Percentiles rank a stretch among this genome's conserved stretches.
Conservation (phyloP, 106 monocot genomes). For the Apostasia shenzhenica region DNA sequence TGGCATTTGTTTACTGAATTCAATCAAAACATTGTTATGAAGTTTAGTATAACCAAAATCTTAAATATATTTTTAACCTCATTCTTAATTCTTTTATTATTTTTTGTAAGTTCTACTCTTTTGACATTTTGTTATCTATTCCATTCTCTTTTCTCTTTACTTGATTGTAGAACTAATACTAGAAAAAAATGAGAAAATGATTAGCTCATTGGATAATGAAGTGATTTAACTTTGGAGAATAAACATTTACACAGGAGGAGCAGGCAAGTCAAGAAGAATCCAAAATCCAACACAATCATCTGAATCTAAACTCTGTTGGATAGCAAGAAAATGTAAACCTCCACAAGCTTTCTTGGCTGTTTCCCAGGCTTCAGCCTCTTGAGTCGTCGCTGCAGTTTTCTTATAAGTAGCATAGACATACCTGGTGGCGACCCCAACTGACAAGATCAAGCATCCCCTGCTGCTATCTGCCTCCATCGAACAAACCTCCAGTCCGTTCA, state of each 20-base stretch:
- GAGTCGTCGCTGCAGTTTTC: slow-evolving; percentile 53
- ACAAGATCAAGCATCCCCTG: slow-evolving; percentile 54
- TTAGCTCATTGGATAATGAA: no score
- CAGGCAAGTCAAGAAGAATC: slow-evolving; percentile 78
- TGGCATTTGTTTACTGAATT: no score
- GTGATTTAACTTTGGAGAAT: no score
- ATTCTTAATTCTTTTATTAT: no score
- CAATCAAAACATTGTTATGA: no score
- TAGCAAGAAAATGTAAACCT: slow-evolving; percentile 85
- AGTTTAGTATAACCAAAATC: no score
- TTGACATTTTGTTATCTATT: no score
- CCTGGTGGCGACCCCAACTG: slow-evolving; percentile 68
- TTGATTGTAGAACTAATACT: no score
- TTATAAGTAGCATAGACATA: slow-evolving; percentile 78
- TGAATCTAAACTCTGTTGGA: slow-evolving; percentile 77
- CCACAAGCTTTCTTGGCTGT: slow-evolving; percentile 83
- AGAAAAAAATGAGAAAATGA: no score
- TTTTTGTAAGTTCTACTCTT: no score
- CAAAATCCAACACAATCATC: slow-evolving; percentile 91
- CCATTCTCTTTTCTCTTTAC: no score
- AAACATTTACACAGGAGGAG: slow-evolving; percentile 62
- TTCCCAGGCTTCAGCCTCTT: slow-evolving; percentile 93
- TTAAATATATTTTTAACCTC: no score
- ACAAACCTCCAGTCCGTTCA: slow-evolving; percentile 86
- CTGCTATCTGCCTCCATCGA: slow-evolving; percentile 58